These are phyloP conservation scores for Pelargonium cotyledonis DNA, from an alignment of 441 rosid genomes.

Conservation along the genomic window DNA sequence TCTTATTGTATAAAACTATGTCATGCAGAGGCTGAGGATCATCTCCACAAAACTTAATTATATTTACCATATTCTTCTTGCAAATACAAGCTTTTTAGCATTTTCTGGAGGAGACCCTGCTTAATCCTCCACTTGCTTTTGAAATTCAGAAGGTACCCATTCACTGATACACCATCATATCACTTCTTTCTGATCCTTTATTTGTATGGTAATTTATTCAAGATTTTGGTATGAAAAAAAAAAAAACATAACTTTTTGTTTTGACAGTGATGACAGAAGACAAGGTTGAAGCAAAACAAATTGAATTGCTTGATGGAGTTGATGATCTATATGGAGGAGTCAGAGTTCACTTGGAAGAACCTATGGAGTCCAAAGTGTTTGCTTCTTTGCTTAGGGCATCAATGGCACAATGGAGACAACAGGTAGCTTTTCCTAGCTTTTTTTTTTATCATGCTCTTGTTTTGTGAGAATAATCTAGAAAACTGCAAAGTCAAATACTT, in stretches of 20 bases:
- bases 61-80: no score
- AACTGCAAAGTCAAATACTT: background rate
- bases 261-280: background rate
- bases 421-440: slow-evolving; percentile 32
- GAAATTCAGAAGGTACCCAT: background rate
- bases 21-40: background rate
- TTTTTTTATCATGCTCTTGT: background rate
- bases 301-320: slow-evolving; percentile 30
- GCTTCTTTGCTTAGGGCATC: slow-evolving; percentile 50
- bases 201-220: background rate
- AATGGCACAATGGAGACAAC: slow-evolving; percentile 56
- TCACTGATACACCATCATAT: background rate
- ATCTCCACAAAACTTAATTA: no score
- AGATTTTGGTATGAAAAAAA: background rate
- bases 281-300: background rate
- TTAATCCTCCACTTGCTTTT: no score
- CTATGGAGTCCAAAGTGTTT: slow-evolving; percentile 49
- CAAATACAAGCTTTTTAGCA: no score
- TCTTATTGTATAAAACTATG: background rate
- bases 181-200: background rate
- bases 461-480: background rate
- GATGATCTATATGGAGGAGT: slow-evolving; percentile 76
- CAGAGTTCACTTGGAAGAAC: slow-evolving; percentile 45
- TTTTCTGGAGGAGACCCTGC: no score
- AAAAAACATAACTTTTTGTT: background rate